Evolutionary conservation across 108 stramenopile genomes (phyloP).

Genomic region (Skeletonema marinoi): DNA sequence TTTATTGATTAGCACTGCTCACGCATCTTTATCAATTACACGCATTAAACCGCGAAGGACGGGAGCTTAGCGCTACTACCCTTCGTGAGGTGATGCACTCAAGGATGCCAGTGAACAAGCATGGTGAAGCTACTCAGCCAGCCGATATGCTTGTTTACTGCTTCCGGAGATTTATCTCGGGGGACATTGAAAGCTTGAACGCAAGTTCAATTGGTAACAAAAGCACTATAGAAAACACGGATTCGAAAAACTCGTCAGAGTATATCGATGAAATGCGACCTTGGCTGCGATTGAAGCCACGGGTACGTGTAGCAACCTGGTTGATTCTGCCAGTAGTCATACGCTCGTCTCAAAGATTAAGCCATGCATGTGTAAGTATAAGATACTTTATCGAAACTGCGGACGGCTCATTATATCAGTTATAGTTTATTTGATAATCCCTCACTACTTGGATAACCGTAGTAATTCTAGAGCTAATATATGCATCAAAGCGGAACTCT

Average conservation of each 20-base stretch:
- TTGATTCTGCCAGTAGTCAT: too few relatives aligned
- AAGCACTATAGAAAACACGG: background rate
- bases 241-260: background rate
- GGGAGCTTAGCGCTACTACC: background rate
- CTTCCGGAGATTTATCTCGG: background rate
- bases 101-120: background rate
- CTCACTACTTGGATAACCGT: too few relatives aligned
- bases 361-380: too few relatives aligned
- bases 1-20: slow-evolving; percentile 18
- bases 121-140: background rate
- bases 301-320: too few relatives aligned
- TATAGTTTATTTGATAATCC: too few relatives aligned
- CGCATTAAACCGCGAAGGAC: slow-evolving; percentile 8
- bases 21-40: slow-evolving; percentile 13
- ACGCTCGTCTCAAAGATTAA: too few relatives aligned
- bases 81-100: background rate
- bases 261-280: background rate
- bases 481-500: too few relatives aligned
- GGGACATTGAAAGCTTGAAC: too few relatives aligned
- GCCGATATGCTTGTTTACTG: background rate
- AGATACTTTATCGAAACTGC: too few relatives aligned
- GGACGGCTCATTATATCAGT: too few relatives aligned
- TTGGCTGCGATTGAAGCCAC: too few relatives aligned
- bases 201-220: background rate
- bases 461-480: too few relatives aligned